Percentiles rank a stretch among this genome's conserved stretches.
Evolutionary conservation across 148 eudicot genomes (phyloP).

Genomic region (Vaccinium darrowii): DNA sequence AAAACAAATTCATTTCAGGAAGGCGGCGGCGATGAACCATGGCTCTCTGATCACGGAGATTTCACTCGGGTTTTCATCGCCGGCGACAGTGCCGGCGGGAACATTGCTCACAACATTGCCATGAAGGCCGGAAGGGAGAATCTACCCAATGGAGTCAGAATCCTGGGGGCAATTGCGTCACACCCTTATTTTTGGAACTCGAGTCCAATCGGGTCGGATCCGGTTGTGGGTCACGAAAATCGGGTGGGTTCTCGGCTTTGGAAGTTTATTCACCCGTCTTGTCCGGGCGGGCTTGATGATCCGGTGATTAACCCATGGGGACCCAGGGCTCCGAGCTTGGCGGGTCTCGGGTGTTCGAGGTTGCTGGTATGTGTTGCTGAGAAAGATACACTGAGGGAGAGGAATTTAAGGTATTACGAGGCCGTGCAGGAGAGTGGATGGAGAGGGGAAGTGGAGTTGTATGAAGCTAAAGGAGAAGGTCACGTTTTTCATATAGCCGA

Average conservation of each 20-base stretch:
- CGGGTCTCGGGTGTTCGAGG: constrained; percentile 31
- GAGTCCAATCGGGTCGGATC: neutral
- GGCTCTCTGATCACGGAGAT: neutral
- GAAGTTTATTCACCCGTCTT: constrained; percentile 25
- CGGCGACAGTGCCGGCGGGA: constrained; percentile 12
- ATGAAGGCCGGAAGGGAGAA: constrained; percentile 1
- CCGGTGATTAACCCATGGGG: constrained; percentile 38
- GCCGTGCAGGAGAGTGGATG: constrained; percentile 30
- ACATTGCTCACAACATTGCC: constrained; percentile 1
- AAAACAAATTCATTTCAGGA: too few species aligned
- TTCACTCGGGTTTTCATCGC: constrained; percentile 3
- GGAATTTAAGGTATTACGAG: constrained; percentile 27
- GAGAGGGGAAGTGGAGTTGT: constrained; percentile 30
- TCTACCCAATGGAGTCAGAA: neutral
- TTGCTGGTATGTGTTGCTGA: constrained; percentile 39
- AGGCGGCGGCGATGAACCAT: neutral
- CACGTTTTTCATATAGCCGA: constrained; percentile 31
- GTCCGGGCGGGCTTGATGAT: constrained; percentile 33
- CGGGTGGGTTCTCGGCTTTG: constrained; percentile 14
- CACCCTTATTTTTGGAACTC: neutral
- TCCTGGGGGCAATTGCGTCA: neutral
- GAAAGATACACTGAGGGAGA: constrained; percentile 28
- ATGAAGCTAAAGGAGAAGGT: constrained; percentile 31
- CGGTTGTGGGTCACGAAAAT: neutral
- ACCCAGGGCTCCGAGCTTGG: constrained; percentile 29